Evolutionary conservation across 2,329 filamentous ascomycete species (phyloP).

Genomic region (Fusarium sp.): DNA sequence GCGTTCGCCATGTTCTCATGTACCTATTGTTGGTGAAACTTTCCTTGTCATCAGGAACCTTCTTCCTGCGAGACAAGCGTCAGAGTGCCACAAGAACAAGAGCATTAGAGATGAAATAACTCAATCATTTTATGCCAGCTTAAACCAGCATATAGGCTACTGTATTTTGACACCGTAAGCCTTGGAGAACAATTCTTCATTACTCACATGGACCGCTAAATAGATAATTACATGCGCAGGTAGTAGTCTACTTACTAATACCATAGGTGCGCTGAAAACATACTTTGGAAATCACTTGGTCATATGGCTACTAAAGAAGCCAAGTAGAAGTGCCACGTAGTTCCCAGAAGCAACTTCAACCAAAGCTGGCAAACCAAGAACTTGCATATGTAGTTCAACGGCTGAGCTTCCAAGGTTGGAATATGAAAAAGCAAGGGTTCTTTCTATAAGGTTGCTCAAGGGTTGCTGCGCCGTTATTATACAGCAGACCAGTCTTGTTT

Average conservation of each 20-base stretch:
- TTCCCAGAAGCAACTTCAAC: not conserved
- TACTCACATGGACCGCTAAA: not conserved
- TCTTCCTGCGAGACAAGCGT: not conserved
- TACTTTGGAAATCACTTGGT: not conserved
- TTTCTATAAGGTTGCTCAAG: not conserved
- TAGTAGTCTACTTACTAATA: no score
- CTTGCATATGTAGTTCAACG: slow-evolving; percentile 5
- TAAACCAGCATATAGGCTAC: not conserved
- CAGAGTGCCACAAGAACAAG: not conserved
- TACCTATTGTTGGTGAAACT: not conserved
- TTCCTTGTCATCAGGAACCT: not conserved
- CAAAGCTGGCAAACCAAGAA: not conserved
- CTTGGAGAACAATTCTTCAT: not conserved
- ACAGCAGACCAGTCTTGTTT: not conserved
- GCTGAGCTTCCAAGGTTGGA: not conserved
- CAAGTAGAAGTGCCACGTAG: not conserved
- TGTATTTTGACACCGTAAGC: not conserved
- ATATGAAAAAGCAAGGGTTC: not conserved
- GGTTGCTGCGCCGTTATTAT: not conserved
- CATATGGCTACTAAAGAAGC: not conserved
- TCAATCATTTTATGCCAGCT: not conserved
- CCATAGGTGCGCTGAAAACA: not conserved
- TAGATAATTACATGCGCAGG: not conserved
- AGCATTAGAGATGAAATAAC: not conserved
- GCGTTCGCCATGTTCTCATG: not conserved